phyloP scores from a whole-genome alignment of 208 protist species.

The Vickermania spadyakhi region DNA sequence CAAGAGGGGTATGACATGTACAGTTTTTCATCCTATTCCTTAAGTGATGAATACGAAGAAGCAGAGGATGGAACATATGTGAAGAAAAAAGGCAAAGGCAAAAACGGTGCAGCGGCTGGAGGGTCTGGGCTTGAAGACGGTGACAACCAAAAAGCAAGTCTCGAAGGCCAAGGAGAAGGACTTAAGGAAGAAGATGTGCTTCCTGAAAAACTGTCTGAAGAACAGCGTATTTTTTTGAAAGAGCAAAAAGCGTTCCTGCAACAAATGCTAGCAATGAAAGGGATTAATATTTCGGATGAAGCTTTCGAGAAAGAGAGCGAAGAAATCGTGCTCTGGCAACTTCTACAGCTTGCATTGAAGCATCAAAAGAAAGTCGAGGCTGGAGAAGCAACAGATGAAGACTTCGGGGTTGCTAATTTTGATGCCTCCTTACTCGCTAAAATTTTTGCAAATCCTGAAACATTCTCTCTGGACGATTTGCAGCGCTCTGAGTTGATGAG shows the following conservation, averaged over 20 bases:
- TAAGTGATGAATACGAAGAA: constrained; percentile 4
- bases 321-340: constrained; percentile 31
- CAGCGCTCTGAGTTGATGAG: constrained; percentile 40
- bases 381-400: constrained; percentile 22
- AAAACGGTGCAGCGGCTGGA: neutral
- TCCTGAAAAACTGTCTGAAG: constrained; percentile 9
- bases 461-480: constrained; percentile 44
- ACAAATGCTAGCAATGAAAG: constrained; percentile 22
- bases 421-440: constrained; percentile 38
- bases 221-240: constrained; percentile 23
- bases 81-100: neutral
- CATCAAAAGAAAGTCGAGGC: constrained; percentile 10
- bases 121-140: neutral
- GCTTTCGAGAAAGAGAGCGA: constrained; percentile 26
- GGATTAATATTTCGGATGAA: constrained; percentile 24
- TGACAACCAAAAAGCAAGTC: neutral
- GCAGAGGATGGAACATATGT: neutral
- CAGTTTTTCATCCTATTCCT: constrained; percentile 6
- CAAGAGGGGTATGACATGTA: constrained; percentile 7
- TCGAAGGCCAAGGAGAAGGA: neutral
- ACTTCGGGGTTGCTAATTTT: constrained; percentile 16
- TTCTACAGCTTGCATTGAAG: constrained; percentile 29
- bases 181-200: neutral
- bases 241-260: constrained; percentile 32
- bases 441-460: constrained; percentile 20